Conservation (phyloP, 768 basidiomycete species). For the Phaeotremella fagi region DNA sequence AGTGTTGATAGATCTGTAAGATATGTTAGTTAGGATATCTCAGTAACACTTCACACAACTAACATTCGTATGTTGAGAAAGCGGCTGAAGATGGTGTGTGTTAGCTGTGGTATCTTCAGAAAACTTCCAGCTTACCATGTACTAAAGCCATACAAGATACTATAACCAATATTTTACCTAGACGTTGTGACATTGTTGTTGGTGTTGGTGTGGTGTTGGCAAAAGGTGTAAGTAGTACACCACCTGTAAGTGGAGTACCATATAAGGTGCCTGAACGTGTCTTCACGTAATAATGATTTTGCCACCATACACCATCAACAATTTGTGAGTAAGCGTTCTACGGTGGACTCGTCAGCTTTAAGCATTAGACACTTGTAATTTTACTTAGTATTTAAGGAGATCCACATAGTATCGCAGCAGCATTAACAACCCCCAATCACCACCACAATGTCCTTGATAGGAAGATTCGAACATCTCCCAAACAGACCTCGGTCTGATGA, state of each 20-base stretch:
- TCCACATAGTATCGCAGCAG: neutral
- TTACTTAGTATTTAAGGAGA: neutral
- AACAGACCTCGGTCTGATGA: constrained; percentile 35
- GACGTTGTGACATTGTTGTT: constrained; percentile 5
- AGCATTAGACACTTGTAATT: neutral
- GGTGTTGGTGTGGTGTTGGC: too few species aligned
- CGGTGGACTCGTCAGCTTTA: neutral
- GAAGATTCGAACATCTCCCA: constrained; percentile 36
- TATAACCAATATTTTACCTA: constrained; percentile 21
- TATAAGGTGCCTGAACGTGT: neutral
- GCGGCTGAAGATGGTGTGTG: constrained; percentile 28
- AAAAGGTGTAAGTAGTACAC: neutral
- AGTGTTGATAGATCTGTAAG: constrained; percentile 41
- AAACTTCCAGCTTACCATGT: constrained; percentile 23
- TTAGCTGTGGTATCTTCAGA: neutral
- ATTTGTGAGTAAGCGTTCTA: neutral
- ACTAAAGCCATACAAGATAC: constrained; percentile 26
- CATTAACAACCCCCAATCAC: neutral
- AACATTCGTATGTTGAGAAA: constrained; percentile 46
- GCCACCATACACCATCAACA: neutral
- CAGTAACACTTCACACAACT: constrained; percentile 2
- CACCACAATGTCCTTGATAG: constrained; percentile 13
- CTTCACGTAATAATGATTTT: neutral
- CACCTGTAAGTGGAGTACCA: neutral
- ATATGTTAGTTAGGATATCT: neutral